Base-by-base conservation (phyloP, 345 rosid species). In the Acer negundo region DNA sequence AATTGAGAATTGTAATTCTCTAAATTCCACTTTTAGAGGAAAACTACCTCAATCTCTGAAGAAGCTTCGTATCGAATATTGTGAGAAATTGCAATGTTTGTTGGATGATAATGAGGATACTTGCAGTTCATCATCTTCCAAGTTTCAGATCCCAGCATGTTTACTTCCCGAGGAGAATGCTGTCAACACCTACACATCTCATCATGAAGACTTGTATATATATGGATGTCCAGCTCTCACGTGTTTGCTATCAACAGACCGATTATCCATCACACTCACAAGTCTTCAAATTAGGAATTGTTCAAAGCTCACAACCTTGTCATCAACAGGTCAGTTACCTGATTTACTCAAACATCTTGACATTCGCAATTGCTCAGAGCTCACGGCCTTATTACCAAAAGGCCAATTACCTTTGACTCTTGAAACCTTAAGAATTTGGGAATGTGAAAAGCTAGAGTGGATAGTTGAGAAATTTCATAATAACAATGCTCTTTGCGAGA, bases 281-380 rank as follows among this genome's bases (percentile, higher is more conserved):
- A 1, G 12, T 20, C 49, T 67, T 6, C 0, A 10, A 0, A 17
- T 67, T 38, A 0, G 0, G 11, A 0, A 4, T 4, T 66, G 46
- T 10, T 3, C 23, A 0, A 8, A 64, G 10, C 40, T 64, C 20
- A 64, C 4, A 6, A 63, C 67, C 1, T 26, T 63, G 15, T 63
- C 19, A 1, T 63, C 1, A 6, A 11, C 13, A 11, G 8, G 42
- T 26, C 67, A 13, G 7, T 26, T 63, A 63, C 67, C 67, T 26
- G 9, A 1, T 2, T 0, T 2, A 24, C 38, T 63, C 7, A 28
- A 63, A 63, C 66, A 62, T 26, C 31, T 62, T 1, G 1, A 23
- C 1, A 62, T 62, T 62, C 0, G 0, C 0, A 0, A 0, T 0
- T 62, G 35, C 19, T 12, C 17, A 12, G 19, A 24, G 16, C 19